Base-by-base conservation (phyloP, 352 stramenopile genomes). In the Blastocystis sp. region DNA sequence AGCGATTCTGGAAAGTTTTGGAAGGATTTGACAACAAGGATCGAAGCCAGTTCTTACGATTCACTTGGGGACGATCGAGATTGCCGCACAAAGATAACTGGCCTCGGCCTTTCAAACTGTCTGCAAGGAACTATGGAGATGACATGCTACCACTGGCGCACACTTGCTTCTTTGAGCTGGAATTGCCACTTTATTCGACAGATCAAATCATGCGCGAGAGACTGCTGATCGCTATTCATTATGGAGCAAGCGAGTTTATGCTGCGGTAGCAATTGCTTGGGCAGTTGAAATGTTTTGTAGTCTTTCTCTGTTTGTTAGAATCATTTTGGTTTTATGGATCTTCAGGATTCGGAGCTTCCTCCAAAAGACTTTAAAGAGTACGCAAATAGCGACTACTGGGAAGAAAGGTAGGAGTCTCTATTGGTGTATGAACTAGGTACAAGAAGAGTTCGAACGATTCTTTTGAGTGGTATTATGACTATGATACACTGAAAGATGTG, bases 161-260 rank as follows among this genome's bases (percentile, higher is more conserved):
- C 91, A 98, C 95, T 62, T 98, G 95, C 91, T 98, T 98, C 92
- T 98, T 98, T 91, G 96, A 94, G 34, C 93, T 98, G 70, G 95
- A 98, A 90, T 90, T 98, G 39, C 95, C 95, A 41, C 94, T 94
- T 18, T 98, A 98, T 91, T 95, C 93, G 54, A 97, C 94, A 1
- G 92, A 94, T 56, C 93, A 96, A 39, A 94, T 93, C 64, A 97
- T 98, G 94, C 93, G 92, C 39, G 94, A 93, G 66, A 96, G 96
- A 91, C 91, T 98, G 45, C 92, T 97, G 43, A 95, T 94, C 64
- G 97, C 95, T 0, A 98, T 98, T 90, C 96, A 96, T 90, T 98
- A 96, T 90, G 95, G 95, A 13, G 92, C 96, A 55, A 95, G 95
- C 43, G 95, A 89, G 66, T 89, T 89, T 45, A 89, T 89, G 63